Percentiles rank a stretch among this genome's conserved stretches.
Evolutionary conservation across 805 yeast species (phyloP).

Genomic region (Cyberlindnera mycetangii): DNA sequence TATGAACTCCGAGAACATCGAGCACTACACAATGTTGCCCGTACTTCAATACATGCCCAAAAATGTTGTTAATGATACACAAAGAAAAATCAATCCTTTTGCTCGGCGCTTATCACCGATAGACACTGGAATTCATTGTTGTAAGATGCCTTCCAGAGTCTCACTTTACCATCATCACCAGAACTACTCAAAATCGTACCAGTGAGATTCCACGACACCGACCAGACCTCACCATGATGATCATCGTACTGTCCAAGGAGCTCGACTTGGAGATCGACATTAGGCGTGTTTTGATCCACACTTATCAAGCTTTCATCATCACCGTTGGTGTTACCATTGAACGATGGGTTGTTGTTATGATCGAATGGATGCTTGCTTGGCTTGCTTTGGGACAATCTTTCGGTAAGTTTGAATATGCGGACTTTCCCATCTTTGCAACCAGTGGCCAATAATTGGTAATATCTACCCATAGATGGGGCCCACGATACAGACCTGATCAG

Average conservation of each 20-base stretch:
- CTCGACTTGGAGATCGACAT: conserved; percentile 44
- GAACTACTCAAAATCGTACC: conserved; percentile 91
- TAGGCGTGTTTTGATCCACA: conserved; percentile 27
- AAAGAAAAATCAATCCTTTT: conserved; percentile 11
- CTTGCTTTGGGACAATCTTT: conserved; percentile 27
- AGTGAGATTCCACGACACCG: conserved; percentile 91
- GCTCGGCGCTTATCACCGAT: conserved; percentile 73
- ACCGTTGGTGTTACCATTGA: conserved; percentile 2
- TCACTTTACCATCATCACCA: conserved; percentile 91
- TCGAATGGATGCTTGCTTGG: conserved; percentile 5
- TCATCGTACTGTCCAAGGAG: conserved; percentile 66
- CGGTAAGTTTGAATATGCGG: conserved; percentile 74
- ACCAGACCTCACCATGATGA: conserved; percentile 91
- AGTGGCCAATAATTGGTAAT: conserved; percentile 85
- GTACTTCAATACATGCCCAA: no score
- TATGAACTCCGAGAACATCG: no score
- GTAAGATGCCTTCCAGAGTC: conserved; percentile 89
- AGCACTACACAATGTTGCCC: no score
- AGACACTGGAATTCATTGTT: conserved; percentile 86
- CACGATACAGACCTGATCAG: conserved; percentile 85
- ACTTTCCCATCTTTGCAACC: conserved; percentile 95
- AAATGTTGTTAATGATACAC: no score
- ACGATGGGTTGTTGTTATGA: neutral
- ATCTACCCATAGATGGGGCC: conserved; percentile 96
- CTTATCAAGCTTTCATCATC: conserved; percentile 18